Evolutionary conservation across 2,329 filamentous ascomycete species (phyloP), one percentile per base, ranked within the genome.

Genomic region (Septoria petroselini): DNA sequence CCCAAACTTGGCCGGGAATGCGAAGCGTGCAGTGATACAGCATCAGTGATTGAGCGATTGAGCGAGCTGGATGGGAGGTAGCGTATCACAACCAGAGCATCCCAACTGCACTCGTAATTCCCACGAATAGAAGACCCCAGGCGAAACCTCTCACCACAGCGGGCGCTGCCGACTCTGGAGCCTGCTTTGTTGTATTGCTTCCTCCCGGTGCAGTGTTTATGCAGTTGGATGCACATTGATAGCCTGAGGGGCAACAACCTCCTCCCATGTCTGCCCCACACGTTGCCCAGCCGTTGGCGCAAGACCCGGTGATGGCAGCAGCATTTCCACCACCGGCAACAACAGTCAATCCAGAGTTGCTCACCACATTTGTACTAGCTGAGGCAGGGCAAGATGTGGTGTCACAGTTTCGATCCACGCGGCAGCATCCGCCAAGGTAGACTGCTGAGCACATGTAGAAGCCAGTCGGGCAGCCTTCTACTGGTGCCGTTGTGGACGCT

Each of bases 401-500:
- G 52, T 85, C 81, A 70, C 91, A 97, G 70, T 95, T 80, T 15
- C 91, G 82, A 1, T 89, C 91, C 0, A 88, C 90, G 50, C 86
- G 86, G 71, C 91, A 97, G 73, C 91, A 97, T 15, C 89, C 89
- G 11, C 87, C 89, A 1, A 79, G 74, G 52, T 91, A 88, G 52
- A 83, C 83, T 1, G 91, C 91, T 2, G 84, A 81, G 69, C 91
- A 97, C 42, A 88, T 85, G 69, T 97, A 97, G 74, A 91, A 97
- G 2, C 91, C 91, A 0, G 85, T 91, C 0, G 91, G 91, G 61
- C 91, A 97, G 60, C 78, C 63, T 7, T 67, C 62, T 27, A 43
- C 57, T 38, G 17, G 35, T 38, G 17, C 21, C 15, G 7, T 21
- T 11, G 15, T 12, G 7, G 58, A 54, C 11, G 52, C 49, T 4